phyloP scores from a whole-genome alignment of 495 filamentous ascomycete genomes.

The Penicillium steckii region DNA sequence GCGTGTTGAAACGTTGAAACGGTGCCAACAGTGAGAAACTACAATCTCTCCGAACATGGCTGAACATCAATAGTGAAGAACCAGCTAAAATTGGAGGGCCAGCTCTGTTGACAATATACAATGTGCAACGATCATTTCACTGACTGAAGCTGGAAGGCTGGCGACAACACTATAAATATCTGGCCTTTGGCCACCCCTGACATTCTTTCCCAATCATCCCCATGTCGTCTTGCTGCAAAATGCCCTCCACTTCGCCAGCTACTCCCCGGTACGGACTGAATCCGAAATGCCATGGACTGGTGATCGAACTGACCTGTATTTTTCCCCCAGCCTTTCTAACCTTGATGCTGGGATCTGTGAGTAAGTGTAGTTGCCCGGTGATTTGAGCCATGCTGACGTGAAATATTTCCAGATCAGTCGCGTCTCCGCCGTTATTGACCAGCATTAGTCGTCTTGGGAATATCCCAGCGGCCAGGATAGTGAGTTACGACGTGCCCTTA shows the following conservation, averaged over 20 bases:
- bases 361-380: not conserved
- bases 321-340: not conserved
- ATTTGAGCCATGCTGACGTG: not conserved
- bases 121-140: not conserved
- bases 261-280: not conserved
- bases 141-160: not conserved
- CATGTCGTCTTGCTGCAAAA: not conserved
- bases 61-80: not conserved
- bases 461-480: not conserved
- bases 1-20: not conserved
- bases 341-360: not conserved
- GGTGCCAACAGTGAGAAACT: not conserved
- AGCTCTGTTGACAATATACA: not conserved
- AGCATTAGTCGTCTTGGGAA: not conserved
- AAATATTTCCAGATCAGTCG: not conserved
- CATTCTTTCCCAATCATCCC: not conserved
- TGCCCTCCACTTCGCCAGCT: not conserved
- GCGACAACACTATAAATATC: not conserved
- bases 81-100: not conserved
- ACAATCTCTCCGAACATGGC: not conserved
- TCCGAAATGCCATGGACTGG: not conserved
- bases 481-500: not conserved
- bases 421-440: not conserved
- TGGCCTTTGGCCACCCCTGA: not conserved
- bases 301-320: not conserved